These are phyloP conservation scores for Auricularia sp. DNA, from an alignment of 768 basidiomycete species.

Conservation along the genomic window DNA sequence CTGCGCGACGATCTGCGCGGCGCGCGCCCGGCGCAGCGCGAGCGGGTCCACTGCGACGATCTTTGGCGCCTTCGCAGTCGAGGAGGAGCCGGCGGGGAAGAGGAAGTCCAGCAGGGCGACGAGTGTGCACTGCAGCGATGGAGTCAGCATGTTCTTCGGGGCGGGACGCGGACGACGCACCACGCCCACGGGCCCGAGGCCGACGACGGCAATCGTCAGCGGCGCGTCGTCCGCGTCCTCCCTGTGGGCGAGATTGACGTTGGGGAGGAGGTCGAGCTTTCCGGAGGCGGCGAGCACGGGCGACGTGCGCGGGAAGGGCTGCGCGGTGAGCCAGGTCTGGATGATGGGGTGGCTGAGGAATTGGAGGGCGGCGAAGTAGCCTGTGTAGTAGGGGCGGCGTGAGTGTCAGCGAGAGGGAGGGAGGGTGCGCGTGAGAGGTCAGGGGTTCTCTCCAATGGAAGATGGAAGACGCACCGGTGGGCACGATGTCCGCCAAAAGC, in stretches of 20 bases:
- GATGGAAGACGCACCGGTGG: too few species aligned
- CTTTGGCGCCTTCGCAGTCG: slow-evolving; percentile 28
- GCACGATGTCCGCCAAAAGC: slow-evolving; percentile 68
- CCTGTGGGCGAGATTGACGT: not conserved
- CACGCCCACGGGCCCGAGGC: slow-evolving; percentile 72
- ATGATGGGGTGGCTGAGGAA: slow-evolving; percentile 65
- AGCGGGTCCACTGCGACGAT: slow-evolving; percentile 56
- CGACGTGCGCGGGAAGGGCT: slow-evolving; percentile 47
- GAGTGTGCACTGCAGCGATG: slow-evolving; percentile 38
- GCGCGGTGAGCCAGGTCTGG: slow-evolving; percentile 46
- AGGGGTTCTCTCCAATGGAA: too few species aligned
- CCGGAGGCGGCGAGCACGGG: not conserved
- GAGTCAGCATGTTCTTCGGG: too few species aligned
- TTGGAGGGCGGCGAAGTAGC: slow-evolving; percentile 62
- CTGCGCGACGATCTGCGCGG: not conserved
- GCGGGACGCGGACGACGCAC: slow-evolving; percentile 20
- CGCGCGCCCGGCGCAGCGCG: not conserved
- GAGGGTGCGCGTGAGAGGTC: too few species aligned
- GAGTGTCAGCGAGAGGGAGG: not conserved
- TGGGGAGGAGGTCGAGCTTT: not conserved
- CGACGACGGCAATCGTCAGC: slow-evolving; percentile 57
- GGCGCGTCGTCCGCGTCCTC: slow-evolving; percentile 31
- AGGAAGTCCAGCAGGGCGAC: slow-evolving; percentile 49
- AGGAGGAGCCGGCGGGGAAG: slow-evolving; percentile 32
- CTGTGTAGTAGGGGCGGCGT: not conserved